Evolutionary conservation across 495 filamentous ascomycete genomes (phyloP).

Genomic region (Penicillium canariense): DNA sequence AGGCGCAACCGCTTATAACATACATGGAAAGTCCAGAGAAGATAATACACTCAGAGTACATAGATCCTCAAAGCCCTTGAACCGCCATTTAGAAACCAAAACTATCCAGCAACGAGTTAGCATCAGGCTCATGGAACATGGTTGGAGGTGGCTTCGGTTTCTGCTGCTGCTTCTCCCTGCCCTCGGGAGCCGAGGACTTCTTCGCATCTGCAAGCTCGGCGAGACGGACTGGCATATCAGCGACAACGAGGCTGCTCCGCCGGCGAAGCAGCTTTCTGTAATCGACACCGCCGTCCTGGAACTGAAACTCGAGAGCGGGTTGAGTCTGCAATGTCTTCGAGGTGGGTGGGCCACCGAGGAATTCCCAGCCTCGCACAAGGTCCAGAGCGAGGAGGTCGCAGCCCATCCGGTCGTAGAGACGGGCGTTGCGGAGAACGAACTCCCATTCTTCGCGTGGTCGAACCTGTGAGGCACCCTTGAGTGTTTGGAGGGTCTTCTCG

Average conservation of each 20-base stretch:
- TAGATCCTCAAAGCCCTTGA: background rate
- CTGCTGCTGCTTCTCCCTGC: constrained; percentile 27
- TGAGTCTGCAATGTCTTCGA: constrained; percentile 22
- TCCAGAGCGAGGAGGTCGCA: constrained; percentile 92
- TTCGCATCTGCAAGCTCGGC: constrained; percentile 27
- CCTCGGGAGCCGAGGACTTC: constrained; percentile 2
- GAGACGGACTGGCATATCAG: constrained; percentile 60
- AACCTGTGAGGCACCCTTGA: constrained; percentile 81
- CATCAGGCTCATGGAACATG: constrained; percentile 86
- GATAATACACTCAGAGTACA: constrained; percentile 2
- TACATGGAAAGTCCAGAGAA: constrained; percentile 3
- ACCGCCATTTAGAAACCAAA: constrained; percentile 60
- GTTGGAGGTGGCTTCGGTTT: constrained; percentile 67
- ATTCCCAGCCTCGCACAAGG: constrained; percentile 80
- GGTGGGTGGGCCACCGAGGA: constrained; percentile 52
- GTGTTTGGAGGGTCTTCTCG: constrained; percentile 79
- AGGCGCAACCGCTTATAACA: constrained; percentile 11
- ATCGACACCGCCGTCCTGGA: constrained; percentile 49
- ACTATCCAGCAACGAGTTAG: constrained; percentile 74
- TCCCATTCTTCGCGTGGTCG: constrained; percentile 78
- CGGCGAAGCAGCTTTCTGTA: constrained; percentile 67
- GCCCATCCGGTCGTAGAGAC: constrained; percentile 91
- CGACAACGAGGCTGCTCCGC: constrained; percentile 75
- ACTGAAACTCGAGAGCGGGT: constrained; percentile 29
- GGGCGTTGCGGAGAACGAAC: constrained; percentile 85